Evolutionary conservation across 2,329 filamentous ascomycete species (phyloP).

Genomic region (Ascochyta rabiei): DNA sequence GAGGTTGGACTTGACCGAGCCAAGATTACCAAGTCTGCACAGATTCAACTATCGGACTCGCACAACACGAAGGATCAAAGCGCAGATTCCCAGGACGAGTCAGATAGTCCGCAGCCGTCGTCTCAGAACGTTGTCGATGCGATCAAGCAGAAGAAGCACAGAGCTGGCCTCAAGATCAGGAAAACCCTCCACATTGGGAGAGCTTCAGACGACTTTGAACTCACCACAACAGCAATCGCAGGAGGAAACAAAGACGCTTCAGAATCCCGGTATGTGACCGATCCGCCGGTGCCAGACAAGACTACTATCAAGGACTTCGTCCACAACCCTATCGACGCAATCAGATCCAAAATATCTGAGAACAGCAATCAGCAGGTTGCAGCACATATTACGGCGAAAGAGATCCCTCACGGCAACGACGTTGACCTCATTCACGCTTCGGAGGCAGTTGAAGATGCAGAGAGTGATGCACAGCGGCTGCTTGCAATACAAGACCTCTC

Average conservation of each 20-base stretch:
- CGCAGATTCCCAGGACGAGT: conserved; percentile 1
- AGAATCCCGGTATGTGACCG: conserved; percentile 25
- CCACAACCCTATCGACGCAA: conserved; percentile 33
- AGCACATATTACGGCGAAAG: conserved; percentile 52
- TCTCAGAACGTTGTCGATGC: conserved; percentile 19
- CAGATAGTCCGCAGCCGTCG: conserved; percentile 15
- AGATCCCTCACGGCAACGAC: conserved; percentile 45
- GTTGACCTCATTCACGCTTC: conserved; percentile 46
- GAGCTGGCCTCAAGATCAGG: conserved; percentile 29
- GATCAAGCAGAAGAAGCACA: conserved; percentile 28
- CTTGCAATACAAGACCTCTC: conserved; percentile 27
- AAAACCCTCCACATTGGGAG: conserved; percentile 33
- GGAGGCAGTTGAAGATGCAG: conserved; percentile 25
- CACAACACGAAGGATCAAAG: neutral
- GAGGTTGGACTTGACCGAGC: conserved; percentile 24
- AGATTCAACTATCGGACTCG: conserved; percentile 17
- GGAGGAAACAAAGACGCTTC: conserved; percentile 18
- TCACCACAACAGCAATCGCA: conserved; percentile 22
- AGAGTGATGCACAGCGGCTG: conserved; percentile 18
- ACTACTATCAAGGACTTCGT: conserved; percentile 31
- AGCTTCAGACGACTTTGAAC: conserved; percentile 19
- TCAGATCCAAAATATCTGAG: conserved; percentile 29
- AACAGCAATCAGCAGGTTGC: conserved; percentile 34
- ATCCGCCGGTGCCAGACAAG: conserved; percentile 27
- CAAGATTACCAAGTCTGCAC: conserved; percentile 10